These are phyloP conservation scores for Scenedesmus sp. DNA, from an alignment of 163 green algal genomes.

Conservation along the genomic window DNA sequence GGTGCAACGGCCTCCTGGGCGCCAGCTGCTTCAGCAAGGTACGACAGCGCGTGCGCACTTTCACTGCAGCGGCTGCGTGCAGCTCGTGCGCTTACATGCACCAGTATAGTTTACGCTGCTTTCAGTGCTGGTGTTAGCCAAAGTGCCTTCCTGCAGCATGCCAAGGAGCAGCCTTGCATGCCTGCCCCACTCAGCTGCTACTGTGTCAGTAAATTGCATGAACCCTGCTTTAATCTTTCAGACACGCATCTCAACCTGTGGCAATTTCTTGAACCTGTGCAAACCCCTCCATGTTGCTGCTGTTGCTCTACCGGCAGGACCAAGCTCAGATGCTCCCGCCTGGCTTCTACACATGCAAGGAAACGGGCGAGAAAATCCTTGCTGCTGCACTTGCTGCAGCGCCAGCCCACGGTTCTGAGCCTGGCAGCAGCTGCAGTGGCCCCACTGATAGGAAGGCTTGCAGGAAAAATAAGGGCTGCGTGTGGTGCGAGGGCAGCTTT, in stretches of 20 bases:
- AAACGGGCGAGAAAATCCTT: background rate
- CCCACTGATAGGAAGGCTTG: conserved; percentile 18
- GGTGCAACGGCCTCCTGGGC: background rate
- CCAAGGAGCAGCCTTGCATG: background rate
- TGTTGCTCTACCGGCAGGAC: background rate
- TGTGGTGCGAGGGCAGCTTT: conserved; percentile 29
- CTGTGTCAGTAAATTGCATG: background rate
- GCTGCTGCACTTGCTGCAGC: background rate
- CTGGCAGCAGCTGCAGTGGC: conserved; percentile 9
- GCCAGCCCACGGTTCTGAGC: background rate
- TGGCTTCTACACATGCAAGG: background rate
- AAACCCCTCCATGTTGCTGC: background rate
- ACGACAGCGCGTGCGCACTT: background rate
- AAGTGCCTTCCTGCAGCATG: no score
- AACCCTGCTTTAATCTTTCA: no score
- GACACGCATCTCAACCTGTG: no score
- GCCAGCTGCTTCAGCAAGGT: conserved; percentile 29
- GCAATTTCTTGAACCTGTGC: background rate
- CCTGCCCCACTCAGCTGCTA: background rate
- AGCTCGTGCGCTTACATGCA: background rate
- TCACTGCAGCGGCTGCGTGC: background rate
- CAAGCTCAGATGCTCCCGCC: conserved; percentile 2
- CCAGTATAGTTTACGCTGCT: background rate
- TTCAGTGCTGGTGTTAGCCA: no score
- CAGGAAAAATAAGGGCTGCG: background rate